Evolutionary conservation across 495 filamentous ascomycete species (phyloP).

Genomic region (Penicillium nucicola): DNA sequence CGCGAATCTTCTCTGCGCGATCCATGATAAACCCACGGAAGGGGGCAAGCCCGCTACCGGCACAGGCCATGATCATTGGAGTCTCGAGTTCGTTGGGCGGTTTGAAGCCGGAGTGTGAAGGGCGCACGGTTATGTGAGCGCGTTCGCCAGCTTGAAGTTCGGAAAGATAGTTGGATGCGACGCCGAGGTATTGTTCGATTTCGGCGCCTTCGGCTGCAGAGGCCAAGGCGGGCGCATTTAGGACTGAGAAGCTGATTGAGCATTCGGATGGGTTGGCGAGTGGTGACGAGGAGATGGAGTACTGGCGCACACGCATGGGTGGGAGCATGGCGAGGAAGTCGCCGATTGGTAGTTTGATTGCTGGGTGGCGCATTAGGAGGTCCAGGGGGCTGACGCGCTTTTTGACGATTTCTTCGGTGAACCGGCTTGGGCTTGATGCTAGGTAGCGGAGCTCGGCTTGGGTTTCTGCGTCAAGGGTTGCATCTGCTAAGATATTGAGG

Average conservation of each 20-base stretch:
- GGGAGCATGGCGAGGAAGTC: constrained; percentile 67
- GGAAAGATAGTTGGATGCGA: constrained; percentile 59
- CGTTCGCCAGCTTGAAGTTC: constrained; percentile 55
- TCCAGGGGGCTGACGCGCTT: constrained; percentile 64
- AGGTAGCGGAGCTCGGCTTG: constrained; percentile 30
- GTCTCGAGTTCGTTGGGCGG: constrained; percentile 57
- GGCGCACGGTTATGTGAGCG: constrained; percentile 58
- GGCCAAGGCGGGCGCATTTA: constrained; percentile 54
- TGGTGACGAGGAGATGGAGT: constrained; percentile 77
- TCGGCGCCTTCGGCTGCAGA: constrained; percentile 23
- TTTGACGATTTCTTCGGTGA: constrained; percentile 48
- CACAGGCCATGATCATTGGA: constrained; percentile 63
- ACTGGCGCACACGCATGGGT: constrained; percentile 72
- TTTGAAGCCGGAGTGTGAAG: constrained; percentile 61
- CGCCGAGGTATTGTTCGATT: constrained; percentile 46
- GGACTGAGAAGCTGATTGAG: constrained; percentile 65
- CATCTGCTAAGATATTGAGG: constrained; percentile 47
- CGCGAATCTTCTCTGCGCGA: constrained; percentile 52
- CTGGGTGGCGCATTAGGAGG: constrained; percentile 57
- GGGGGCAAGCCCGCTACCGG: constrained; percentile 59
- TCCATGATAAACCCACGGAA: constrained; percentile 72
- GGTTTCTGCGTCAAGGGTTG: constrained; percentile 24
- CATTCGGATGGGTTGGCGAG: constrained; percentile 53
- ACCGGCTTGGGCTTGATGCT: constrained; percentile 35
- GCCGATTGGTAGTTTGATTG: constrained; percentile 54